Evolutionary conservation across 2,329 filamentous ascomycete species (phyloP).

Genomic region (Curvularia verruculosa): DNA sequence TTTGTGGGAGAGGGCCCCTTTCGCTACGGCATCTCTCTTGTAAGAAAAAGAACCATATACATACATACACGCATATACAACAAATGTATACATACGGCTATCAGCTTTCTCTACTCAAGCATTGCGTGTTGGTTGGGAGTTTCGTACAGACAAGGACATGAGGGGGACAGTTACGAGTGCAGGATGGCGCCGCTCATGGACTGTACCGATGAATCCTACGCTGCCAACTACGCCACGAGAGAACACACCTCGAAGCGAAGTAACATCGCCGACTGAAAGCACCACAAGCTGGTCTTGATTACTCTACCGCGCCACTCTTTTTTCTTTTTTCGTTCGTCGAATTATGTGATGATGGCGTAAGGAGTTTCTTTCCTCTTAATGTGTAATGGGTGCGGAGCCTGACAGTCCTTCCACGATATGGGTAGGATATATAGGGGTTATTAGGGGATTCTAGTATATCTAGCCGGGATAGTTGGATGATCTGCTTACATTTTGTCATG

Average conservation of each 20-base stretch:
- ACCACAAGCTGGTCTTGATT: not conserved
- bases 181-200: not conserved
- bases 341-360: not conserved
- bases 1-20: not conserved
- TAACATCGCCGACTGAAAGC: not conserved
- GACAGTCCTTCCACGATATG: not conserved
- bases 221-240: not conserved
- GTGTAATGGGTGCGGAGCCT: not conserved
- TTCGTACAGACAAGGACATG: not conserved
- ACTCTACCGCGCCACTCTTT: not conserved
- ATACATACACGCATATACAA: not conserved
- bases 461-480: not conserved
- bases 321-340: not conserved
- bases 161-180: not conserved
- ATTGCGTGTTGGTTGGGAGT: not conserved
- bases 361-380: not conserved
- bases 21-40: not conserved
- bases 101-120: not conserved
- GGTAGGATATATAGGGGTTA: not conserved
- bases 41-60: not conserved
- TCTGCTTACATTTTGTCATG: not conserved
- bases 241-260: not conserved
- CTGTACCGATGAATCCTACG: not conserved
- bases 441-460: not conserved
- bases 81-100: not conserved